phyloP scores from a whole-genome alignment of 140 eudicot species.

The Flaveria floridana region DNA sequence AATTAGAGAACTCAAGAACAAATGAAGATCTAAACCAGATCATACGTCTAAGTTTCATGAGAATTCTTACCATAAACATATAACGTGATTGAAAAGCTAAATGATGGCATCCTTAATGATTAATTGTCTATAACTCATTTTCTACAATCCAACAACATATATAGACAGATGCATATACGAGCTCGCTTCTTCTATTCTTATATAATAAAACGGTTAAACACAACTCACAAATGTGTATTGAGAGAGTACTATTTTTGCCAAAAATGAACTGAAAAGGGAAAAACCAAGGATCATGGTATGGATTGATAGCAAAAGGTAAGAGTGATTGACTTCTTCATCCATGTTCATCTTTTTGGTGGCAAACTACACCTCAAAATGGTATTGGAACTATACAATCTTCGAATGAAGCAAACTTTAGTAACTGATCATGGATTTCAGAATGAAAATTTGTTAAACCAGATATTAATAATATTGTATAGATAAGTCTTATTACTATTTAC shows the following conservation, averaged over 20 bases:
- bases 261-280: too few species aligned
- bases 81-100: not conserved
- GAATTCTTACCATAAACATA: not conserved
- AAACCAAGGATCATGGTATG: not conserved
- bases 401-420: not conserved
- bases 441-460: not conserved
- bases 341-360: not conserved
- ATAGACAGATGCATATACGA: not conserved
- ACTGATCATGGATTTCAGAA: not conserved
- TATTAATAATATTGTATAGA: not conserved
- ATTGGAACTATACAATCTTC: not conserved
- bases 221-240: not conserved
- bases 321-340: not conserved
- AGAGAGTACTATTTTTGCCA: not conserved
- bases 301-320: not conserved
- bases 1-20: not conserved
- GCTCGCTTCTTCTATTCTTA: not conserved
- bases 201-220: not conserved
- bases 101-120: not conserved
- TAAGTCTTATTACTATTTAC: not conserved
- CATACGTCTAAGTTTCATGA: not conserved
- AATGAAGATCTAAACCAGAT: not conserved
- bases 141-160: not conserved
- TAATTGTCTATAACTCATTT: not conserved
- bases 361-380: conserved; percentile 7